Percentiles rank a stretch among this genome's conserved stretches.
Conservation (phyloP, 2,329 filamentous ascomycete genomes). For the Xylaria sp. region DNA sequence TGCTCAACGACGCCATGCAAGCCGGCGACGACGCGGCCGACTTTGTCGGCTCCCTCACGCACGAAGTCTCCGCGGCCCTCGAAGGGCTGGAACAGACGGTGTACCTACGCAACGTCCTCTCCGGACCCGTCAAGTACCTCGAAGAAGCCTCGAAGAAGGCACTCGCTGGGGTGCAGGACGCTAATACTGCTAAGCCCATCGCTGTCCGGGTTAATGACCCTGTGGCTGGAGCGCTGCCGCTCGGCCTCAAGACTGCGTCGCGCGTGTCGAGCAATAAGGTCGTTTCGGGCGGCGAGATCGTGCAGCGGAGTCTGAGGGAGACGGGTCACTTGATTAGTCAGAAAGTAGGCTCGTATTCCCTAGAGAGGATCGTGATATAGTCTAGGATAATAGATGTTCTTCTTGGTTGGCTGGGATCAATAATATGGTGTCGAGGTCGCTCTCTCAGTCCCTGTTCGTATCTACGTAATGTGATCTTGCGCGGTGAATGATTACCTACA, state of each 20-base stretch:
- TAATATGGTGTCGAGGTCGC: neutral
- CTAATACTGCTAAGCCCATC: constrained; percentile 56
- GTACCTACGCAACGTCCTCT: constrained; percentile 70
- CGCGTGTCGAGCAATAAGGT: constrained; percentile 66
- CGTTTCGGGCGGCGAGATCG: constrained; percentile 74
- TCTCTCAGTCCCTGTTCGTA: neutral
- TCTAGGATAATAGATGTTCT: neutral
- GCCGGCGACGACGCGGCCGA: constrained; percentile 67
- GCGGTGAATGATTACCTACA: neutral
- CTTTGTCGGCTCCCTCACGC: constrained; percentile 71
- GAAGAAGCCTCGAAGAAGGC: constrained; percentile 49
- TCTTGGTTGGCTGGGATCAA: neutral
- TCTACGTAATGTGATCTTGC: neutral
- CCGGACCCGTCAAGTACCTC: constrained; percentile 73
- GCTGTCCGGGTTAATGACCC: constrained; percentile 57
- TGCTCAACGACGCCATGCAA: constrained; percentile 68
- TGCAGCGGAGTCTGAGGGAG: constrained; percentile 75
- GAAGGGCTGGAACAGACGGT: constrained; percentile 77
- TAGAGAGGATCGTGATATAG: constrained; percentile 78
- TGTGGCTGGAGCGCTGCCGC: constrained; percentile 66
- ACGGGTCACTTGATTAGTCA: constrained; percentile 81
- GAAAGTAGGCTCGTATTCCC: constrained; percentile 82
- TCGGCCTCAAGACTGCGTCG: constrained; percentile 73
- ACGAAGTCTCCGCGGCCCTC: constrained; percentile 75
- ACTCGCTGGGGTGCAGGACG: constrained; percentile 30